Percentiles rank a stretch among this genome's conserved stretches.
Evolutionary conservation across 768 basidiomycete genomes (phyloP).

Genomic region (Dioszegia crocea): DNA sequence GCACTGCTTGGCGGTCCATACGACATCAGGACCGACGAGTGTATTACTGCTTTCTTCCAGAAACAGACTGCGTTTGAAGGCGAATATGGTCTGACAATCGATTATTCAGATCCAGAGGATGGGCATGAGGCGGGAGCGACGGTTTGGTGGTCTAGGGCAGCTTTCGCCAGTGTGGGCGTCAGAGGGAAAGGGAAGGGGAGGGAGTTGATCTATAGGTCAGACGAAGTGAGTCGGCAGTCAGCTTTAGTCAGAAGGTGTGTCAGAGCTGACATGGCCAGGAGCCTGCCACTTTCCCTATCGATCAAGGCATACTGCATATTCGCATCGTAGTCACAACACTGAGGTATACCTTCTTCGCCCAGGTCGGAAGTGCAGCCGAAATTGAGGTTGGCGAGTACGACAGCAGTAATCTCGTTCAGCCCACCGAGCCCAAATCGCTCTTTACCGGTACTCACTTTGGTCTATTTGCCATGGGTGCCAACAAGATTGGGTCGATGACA

Average conservation of each 20-base stretch:
- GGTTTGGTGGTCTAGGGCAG: constrained; percentile 18
- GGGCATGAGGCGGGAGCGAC: constrained; percentile 19
- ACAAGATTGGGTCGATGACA: background rate
- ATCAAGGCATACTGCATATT: background rate
- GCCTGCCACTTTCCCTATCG: background rate
- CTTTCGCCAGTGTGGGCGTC: constrained; percentile 15
- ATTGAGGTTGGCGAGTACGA: background rate
- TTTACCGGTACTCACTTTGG: constrained; percentile 7
- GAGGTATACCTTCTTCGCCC: background rate
- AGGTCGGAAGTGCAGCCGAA: background rate
- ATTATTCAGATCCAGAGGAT: constrained; percentile 1
- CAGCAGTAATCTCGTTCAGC: background rate
- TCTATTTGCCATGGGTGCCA: background rate
- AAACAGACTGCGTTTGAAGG: constrained; percentile 24
- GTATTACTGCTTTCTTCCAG: constrained; percentile 13
- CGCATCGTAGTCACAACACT: background rate
- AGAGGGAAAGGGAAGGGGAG: constrained; percentile 3
- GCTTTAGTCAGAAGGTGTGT: too few relatives aligned
- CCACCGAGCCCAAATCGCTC: background rate
- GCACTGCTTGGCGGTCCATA: constrained; percentile 18
- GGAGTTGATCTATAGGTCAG: background rate
- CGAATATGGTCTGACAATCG: constrained; percentile 3
- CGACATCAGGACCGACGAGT: constrained; percentile 15
- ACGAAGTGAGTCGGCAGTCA: background rate
- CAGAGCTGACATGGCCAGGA: background rate